A percentile compares a stretch with the other conserved stretches of the same genome.
Evolutionary conservation across 75 land plant genomes (phyloP).

Genomic region (Chamaecyparis obtusa): DNA sequence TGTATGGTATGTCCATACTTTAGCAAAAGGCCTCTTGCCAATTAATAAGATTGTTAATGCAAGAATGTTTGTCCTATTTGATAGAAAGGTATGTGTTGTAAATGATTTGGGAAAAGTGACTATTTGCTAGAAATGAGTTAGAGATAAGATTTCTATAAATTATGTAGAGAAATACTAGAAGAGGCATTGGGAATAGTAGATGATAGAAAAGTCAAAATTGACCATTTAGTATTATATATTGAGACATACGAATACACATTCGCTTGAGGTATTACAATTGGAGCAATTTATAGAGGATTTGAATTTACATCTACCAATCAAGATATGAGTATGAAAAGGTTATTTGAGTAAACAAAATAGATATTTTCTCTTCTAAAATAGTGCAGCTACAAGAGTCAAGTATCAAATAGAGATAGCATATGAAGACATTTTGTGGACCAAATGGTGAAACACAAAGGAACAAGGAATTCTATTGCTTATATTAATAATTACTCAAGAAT

Average conservation of each 20-base stretch:
- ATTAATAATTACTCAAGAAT: too few species aligned
- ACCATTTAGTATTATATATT: not conserved
- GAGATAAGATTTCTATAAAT: not conserved
- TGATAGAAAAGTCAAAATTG: not conserved
- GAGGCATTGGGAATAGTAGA: not conserved
- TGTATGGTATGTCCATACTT: too few species aligned
- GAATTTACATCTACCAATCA: not conserved
- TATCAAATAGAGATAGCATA: not conserved
- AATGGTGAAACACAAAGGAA: not conserved
- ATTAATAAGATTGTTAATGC: not conserved
- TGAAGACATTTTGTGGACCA: not conserved
- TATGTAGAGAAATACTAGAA: not conserved
- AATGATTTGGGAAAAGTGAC: not conserved
- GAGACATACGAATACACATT: not conserved
- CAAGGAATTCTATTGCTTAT: not conserved
- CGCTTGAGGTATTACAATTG: not conserved
- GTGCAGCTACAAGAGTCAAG: not conserved
- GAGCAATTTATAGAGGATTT: not conserved
- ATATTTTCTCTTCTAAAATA: not conserved
- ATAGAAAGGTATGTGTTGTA: not conserved
- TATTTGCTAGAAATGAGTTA: not conserved
- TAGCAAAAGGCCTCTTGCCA: too few species aligned
- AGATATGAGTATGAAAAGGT: not conserved
- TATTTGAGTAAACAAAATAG: not conserved
- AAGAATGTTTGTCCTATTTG: not conserved